Evolutionary conservation across 805 yeast species (phyloP).

Genomic region (Vanderwaltozyma verrucispora): DNA sequence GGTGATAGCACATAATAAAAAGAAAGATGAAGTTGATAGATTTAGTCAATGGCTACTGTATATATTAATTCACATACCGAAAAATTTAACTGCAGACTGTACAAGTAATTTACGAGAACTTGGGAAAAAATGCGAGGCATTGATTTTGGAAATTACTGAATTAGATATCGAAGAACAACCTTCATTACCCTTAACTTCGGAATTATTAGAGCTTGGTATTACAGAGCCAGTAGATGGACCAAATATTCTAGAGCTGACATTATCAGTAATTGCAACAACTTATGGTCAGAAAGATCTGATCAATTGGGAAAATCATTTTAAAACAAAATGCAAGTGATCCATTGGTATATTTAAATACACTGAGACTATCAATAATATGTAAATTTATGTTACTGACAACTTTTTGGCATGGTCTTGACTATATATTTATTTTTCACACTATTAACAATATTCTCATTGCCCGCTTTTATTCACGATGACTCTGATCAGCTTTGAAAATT

Average conservation of each 20-base stretch:
- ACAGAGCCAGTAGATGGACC: slow-evolving; percentile 2
- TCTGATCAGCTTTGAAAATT: too few relatives aligned
- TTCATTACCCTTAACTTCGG: slow-evolving; percentile 1
- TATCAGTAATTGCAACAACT: slow-evolving; percentile 11
- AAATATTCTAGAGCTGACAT: slow-evolving; percentile 10
- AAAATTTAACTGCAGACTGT: slow-evolving; percentile 16
- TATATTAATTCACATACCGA: slow-evolving; percentile 20
- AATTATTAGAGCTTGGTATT: slow-evolving; percentile 2
- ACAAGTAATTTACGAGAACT: slow-evolving; percentile 21
- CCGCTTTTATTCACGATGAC: too few relatives aligned
- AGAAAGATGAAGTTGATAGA: slow-evolving; percentile 3
- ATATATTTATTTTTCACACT: too few relatives aligned
- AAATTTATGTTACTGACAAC: too few relatives aligned
- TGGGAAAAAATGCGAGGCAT: slow-evolving; percentile 19
- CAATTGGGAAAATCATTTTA: slow-evolving; percentile 6
- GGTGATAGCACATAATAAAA: slow-evolving; percentile 9
- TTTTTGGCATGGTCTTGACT: too few relatives aligned
- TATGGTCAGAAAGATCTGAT: slow-evolving; percentile 24
- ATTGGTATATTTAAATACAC: too few relatives aligned
- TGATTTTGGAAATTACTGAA: slow-evolving; percentile 1
- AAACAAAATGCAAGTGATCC: too few relatives aligned
- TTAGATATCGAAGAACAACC: too few relatives aligned
- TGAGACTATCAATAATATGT: too few relatives aligned
- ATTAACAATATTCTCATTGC: too few relatives aligned
- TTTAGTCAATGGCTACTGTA: slow-evolving; percentile 21